A percentile compares a stretch with the other conserved stretches of the same genome.
These are phyloP conservation scores for Rhamnella rubrinervis DNA, from an alignment of 331 rosid genomes.

Conservation along the genomic window DNA sequence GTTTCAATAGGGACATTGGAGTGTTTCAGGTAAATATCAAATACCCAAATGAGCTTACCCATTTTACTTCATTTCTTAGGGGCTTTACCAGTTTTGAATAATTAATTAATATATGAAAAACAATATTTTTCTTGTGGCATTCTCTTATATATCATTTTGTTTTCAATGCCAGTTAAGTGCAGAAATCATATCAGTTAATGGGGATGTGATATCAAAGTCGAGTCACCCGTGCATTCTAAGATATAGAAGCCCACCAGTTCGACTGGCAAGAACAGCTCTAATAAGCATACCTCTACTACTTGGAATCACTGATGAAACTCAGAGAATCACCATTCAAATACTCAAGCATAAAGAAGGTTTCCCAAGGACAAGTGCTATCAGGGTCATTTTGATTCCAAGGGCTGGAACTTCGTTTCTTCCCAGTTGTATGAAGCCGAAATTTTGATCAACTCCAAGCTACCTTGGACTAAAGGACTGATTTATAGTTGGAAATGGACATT, in stretches of 20 bases:
- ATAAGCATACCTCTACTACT: slow-evolving; percentile 63
- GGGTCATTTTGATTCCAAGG: slow-evolving; percentile 56
- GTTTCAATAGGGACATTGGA: slow-evolving; percentile 63
- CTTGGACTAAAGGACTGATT: slow-evolving; percentile 59
- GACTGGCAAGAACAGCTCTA: slow-evolving; percentile 51
- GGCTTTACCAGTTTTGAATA: too few relatives aligned
- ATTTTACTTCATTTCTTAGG: too few relatives aligned
- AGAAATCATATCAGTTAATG: slow-evolving; percentile 54
- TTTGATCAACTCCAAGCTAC: slow-evolving; percentile 50
- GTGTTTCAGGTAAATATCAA: slow-evolving; percentile 68
- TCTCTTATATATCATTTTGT: background rate
- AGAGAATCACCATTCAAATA: slow-evolving; percentile 41
- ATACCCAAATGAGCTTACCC: too few relatives aligned
- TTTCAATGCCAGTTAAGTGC: slow-evolving; percentile 51
- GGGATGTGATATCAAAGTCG: slow-evolving; percentile 47
- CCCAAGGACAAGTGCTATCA: slow-evolving; percentile 54
- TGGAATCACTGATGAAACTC: slow-evolving; percentile 65
- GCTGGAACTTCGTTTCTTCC: slow-evolving; percentile 59
- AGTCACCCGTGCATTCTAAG: slow-evolving; percentile 82
- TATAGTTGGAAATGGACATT: slow-evolving; percentile 79
- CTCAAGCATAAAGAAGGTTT: slow-evolving; percentile 59
- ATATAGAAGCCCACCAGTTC: slow-evolving; percentile 65
- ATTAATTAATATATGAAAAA: too few relatives aligned
- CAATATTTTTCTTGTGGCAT: too few relatives aligned
- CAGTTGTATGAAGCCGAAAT: slow-evolving; percentile 70